Conservation (phyloP, 1,284 basidiomycete species). For the Sanghuangporus baumii region DNA sequence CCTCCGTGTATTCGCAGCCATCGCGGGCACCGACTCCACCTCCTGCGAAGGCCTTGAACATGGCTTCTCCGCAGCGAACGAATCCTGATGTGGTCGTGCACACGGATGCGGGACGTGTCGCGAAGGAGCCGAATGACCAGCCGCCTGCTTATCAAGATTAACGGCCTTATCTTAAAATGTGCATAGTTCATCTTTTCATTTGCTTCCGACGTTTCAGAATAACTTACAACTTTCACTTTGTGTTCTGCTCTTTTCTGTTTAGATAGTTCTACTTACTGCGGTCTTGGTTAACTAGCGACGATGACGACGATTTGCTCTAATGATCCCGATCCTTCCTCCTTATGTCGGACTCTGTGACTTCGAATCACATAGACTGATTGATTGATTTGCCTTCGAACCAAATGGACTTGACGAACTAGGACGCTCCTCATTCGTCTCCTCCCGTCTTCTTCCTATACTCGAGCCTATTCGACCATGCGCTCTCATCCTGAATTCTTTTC, state of each 20-base stretch:
- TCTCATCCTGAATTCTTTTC: background rate
- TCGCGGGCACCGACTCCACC: conserved; percentile 1
- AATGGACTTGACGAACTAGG: background rate
- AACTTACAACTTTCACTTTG: background rate
- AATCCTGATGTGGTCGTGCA: conserved; percentile 11
- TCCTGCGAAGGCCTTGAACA: background rate
- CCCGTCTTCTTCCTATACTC: no score
- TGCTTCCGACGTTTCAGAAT: background rate
- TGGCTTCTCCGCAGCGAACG: background rate
- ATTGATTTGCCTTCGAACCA: background rate
- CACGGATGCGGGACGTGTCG: conserved; percentile 11
- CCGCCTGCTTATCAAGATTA: conserved; percentile 8
- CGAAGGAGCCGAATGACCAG: background rate
- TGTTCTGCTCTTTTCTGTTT: background rate
- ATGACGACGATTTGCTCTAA: background rate
- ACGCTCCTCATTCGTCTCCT: background rate
- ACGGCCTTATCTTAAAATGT: background rate
- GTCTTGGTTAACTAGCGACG: background rate
- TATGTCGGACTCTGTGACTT: background rate
- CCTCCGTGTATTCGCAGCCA: conserved; percentile 14
- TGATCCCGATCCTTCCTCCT: background rate
- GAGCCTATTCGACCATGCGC: background rate
- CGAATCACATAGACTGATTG: background rate
- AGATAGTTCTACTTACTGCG: background rate
- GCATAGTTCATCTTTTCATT: background rate